Evolutionary conservation across 352 stramenopile genomes (phyloP).

Genomic region (Phytopythium montanum): DNA sequence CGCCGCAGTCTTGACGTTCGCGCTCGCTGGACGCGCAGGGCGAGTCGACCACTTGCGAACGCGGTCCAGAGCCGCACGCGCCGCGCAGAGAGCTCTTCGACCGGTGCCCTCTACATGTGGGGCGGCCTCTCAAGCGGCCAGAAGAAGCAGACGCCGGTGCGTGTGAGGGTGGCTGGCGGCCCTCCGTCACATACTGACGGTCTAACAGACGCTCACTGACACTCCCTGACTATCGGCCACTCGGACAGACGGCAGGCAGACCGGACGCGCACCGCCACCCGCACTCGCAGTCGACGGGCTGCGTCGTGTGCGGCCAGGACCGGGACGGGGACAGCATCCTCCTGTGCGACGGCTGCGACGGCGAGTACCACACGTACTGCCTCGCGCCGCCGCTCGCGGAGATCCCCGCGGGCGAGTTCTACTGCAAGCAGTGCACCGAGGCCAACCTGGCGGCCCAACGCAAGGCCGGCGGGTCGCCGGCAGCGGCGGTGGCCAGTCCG

Average conservation of each 20-base stretch:
- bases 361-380: conserved; percentile 87
- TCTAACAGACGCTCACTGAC: too few relatives aligned
- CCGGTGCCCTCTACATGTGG: conserved; percentile 4
- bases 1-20: background rate
- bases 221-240: too few relatives aligned
- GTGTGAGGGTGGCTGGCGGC: too few relatives aligned
- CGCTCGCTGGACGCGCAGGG: background rate
- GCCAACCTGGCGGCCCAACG: conserved; percentile 34
- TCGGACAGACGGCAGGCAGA: conserved; percentile 4
- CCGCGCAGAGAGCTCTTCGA: background rate
- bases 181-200: too few relatives aligned
- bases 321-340: conserved; percentile 80
- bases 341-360: conserved; percentile 81
- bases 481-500: background rate
- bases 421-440: conserved; percentile 69
- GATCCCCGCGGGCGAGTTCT: conserved; percentile 80
- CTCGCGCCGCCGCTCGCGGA: conserved; percentile 65
- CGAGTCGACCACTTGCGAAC: background rate
- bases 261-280: conserved; percentile 16
- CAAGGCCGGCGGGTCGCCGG: conserved; percentile 18
- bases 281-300: conserved; percentile 44
- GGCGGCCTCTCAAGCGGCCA: background rate
- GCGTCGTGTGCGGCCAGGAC: conserved; percentile 62
- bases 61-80: background rate
- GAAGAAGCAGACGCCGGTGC: conserved; percentile 3